phyloP scores from a whole-genome alignment of 768 basidiomycete genomes.

The Tylopilus rubrobrunneus region DNA sequence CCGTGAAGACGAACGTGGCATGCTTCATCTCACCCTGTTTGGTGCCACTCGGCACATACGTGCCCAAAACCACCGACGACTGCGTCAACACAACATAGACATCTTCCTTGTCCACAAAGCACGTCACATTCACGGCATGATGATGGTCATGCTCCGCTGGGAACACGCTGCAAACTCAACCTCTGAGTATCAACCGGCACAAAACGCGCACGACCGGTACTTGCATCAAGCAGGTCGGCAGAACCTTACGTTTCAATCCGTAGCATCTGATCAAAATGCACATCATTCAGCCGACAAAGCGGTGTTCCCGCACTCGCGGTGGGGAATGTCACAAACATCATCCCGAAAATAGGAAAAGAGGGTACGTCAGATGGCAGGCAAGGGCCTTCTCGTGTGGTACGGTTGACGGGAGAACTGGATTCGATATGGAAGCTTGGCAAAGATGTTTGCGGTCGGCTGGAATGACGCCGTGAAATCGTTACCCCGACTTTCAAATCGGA shows the following conservation, averaged over 20 bases:
- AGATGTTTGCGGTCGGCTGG: background rate
- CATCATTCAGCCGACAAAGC: background rate
- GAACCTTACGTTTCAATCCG: background rate
- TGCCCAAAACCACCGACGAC: background rate
- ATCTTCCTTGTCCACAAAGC: background rate
- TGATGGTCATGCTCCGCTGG: background rate
- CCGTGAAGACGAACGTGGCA: background rate
- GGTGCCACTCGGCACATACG: background rate
- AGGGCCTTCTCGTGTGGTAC: background rate
- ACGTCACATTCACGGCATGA: background rate
- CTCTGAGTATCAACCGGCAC: background rate
- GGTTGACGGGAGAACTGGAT: background rate
- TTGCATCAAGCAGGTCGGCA: background rate
- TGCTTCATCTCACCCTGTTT: background rate
- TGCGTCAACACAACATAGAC: background rate
- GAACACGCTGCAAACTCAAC: background rate
- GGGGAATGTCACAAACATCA: background rate
- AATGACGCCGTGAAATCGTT: slow-evolving; percentile 1
- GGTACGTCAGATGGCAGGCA: background rate
- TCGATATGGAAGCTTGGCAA: slow-evolving; percentile 1
- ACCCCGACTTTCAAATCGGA: slow-evolving; percentile 8
- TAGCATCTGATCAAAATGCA: slow-evolving; percentile 3
- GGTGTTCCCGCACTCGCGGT: background rate
- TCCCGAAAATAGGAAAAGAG: background rate
- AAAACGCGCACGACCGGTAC: background rate